Evolutionary conservation across 2,329 filamentous ascomycete species (phyloP), one percentile per base, ranked within the genome.

Genomic region (Zalaria sp.): DNA sequence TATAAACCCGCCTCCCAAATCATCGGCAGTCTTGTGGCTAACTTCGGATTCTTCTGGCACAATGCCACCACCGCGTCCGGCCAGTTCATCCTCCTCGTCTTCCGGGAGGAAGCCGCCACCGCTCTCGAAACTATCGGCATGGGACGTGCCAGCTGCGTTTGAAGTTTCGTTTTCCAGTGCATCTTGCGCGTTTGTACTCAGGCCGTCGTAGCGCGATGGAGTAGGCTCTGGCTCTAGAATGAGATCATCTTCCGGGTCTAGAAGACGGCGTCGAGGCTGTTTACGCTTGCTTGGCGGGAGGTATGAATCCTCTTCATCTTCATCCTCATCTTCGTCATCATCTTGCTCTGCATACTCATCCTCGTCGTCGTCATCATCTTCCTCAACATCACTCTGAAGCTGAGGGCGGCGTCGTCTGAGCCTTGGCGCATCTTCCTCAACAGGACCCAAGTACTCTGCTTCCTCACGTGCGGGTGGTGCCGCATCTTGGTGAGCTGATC

Each of bases 111-210:
- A 29, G 4, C 35, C 34, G 25, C 36, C 36, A n/a, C 31, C 29
- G 56, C 18, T 18, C 18, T 18, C 18, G 18, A 18, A 18, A 18
- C 18, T 18, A 32, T n/a, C 29, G 29, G 29, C 29, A 32, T 32
- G 29, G 7, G 7, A 7, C 7, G 7, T 53, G 40, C 62, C 57
- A 39, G 53, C 47, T 5, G 55, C 60, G 6, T 40, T 32, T n/a
- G 7, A 7, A 32, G 7, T n/a, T n/a, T n/a, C 29, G 7, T 43
- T 34, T 36, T 44, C 46, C 4, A 46, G 45, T 5, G 7, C 48
- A 52, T 3, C 43, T 50, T 29, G 51, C 49, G 5, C 27, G 34
- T 7, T 42, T 31, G 3, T 41, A 32, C 7, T 32, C 29, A 32
- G 7, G 7, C 29, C 29, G 29, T 32, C 29, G 29, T 32, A 32